These are phyloP conservation scores for Amylocystis lapponica DNA, from an alignment of 768 basidiomycete species.

Conservation along the genomic window DNA sequence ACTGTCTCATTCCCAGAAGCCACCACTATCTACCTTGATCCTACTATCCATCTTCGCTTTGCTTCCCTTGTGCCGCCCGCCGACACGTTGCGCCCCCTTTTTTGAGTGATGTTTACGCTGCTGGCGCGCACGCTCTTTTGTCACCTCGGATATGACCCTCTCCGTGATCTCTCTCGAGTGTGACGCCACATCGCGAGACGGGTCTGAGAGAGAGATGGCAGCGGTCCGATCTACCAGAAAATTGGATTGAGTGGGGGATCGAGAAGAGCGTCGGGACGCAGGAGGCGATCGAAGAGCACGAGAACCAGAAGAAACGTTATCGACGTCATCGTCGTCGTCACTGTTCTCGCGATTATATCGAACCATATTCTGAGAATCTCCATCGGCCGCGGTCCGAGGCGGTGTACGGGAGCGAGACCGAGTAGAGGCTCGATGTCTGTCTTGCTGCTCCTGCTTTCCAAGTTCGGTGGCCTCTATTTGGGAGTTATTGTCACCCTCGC, in stretches of 20 bases:
- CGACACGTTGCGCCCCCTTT: slow-evolving; percentile 50
- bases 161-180: slow-evolving; percentile 41
- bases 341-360: neutral
- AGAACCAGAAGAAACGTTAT: slow-evolving; percentile 4
- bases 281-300: slow-evolving; percentile 15
- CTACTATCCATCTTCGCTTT: slow-evolving; percentile 78
- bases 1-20: slow-evolving; percentile 51
- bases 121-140: slow-evolving; percentile 52
- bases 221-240: slow-evolving; percentile 40
- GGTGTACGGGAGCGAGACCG: too few relatives aligned
- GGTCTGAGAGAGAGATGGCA: slow-evolving; percentile 27
- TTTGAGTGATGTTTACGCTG: slow-evolving; percentile 78
- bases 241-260: slow-evolving; percentile 31
- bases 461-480: too few relatives aligned
- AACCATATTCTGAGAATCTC: too few relatives aligned
- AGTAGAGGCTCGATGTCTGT: too few relatives aligned
- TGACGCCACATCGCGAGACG: slow-evolving; percentile 1
- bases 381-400: too few relatives aligned
- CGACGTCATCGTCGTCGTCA: slow-evolving; percentile 3
- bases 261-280: slow-evolving; percentile 11
- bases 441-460: too few relatives aligned
- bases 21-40: slow-evolving; percentile 51
- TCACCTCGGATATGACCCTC: slow-evolving; percentile 57
- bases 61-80: slow-evolving; percentile 70
- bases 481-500: slow-evolving; percentile 23